A percentile compares a stretch with the other conserved stretches of the same genome.
These are phyloP conservation scores for Boechera stricta DNA, from an alignment of 345 rosid species.

Conservation along the genomic window DNA sequence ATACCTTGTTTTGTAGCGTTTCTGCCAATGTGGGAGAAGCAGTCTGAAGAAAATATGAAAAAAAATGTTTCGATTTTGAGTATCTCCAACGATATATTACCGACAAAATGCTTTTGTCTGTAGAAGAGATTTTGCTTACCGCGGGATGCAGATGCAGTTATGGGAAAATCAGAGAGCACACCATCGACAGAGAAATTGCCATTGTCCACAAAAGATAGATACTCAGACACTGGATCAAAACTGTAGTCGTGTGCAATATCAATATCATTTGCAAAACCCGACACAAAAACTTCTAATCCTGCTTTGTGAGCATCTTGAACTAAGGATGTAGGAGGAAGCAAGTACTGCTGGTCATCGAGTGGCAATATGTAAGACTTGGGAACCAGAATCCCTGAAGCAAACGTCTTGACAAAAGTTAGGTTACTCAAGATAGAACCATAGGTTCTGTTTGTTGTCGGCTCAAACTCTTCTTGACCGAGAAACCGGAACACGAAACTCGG, in stretches of 20 bases:
- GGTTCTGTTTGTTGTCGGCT: conserved; percentile 75
- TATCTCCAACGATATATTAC: background rate
- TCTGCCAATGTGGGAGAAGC: conserved; percentile 66
- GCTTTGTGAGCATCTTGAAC: conserved; percentile 86
- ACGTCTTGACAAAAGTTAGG: conserved; percentile 77
- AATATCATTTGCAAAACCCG: conserved; percentile 76
- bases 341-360: conserved; percentile 52
- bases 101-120: background rate
- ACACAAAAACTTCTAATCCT: conserved; percentile 76
- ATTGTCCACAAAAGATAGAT: conserved; percentile 68
- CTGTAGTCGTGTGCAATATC: conserved; percentile 76
- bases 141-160: conserved; percentile 70
- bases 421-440: conserved; percentile 65
- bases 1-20: conserved; percentile 69
- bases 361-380: conserved; percentile 84
- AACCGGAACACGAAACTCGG: conserved; percentile 69
- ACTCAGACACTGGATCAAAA: conserved; percentile 80
- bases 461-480: conserved; percentile 50
- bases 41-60: conserved; percentile 55
- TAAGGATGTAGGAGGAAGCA: conserved; percentile 55
- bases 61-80: background rate
- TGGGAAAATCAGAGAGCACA: conserved; percentile 84
- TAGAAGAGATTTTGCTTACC: conserved; percentile 50
- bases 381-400: conserved; percentile 90
- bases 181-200: conserved; percentile 92